A percentile compares a stretch with the other conserved stretches of the same genome.
These are phyloP conservation scores for Talaromyces sp. DNA, from an alignment of 2,329 filamentous ascomycete species.

Conservation along the genomic window DNA sequence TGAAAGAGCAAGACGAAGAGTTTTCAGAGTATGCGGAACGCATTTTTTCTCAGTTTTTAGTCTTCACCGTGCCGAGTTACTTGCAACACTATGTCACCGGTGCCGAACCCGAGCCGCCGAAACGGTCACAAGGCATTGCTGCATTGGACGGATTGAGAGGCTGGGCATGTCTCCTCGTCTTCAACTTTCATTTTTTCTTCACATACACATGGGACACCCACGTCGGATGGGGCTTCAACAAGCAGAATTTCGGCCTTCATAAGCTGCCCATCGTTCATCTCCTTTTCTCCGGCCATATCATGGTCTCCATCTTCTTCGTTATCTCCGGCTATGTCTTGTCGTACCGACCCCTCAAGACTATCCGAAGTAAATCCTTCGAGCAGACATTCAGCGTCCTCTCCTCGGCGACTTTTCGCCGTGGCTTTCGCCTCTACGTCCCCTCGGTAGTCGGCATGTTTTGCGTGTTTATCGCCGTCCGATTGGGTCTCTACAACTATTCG, in stretches of 20 bases:
- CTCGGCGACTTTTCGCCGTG: conserved; percentile 42
- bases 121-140: conserved; percentile 34
- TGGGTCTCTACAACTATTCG: conserved; percentile 39
- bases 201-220: conserved; percentile 40
- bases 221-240: conserved; percentile 37
- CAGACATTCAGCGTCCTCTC: conserved; percentile 36
- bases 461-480: conserved; percentile 38
- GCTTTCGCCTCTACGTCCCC: conserved; percentile 40
- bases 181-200: conserved; percentile 44
- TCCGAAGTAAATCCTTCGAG: conserved; percentile 33
- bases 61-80: conserved; percentile 34
- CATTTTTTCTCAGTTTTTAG: conserved; percentile 17
- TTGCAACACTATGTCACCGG: conserved; percentile 28
- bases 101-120: conserved; percentile 21
- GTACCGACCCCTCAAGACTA: conserved; percentile 37
- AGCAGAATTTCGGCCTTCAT: conserved; percentile 35
- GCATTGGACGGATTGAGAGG: conserved; percentile 41
- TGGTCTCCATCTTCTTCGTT: conserved; percentile 47
- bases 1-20: conserved; percentile 7
- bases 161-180: conserved; percentile 42
- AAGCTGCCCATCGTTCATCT: conserved; percentile 40
- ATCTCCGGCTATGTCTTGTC: conserved; percentile 47
- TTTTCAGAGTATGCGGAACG: conserved; percentile 11
- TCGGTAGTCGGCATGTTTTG: conserved; percentile 36
- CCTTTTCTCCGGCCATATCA: conserved; percentile 42